These are phyloP conservation scores for Nicotiana tabacum DNA, from an alignment of 257 asterid genomes.

Conservation along the genomic window DNA sequence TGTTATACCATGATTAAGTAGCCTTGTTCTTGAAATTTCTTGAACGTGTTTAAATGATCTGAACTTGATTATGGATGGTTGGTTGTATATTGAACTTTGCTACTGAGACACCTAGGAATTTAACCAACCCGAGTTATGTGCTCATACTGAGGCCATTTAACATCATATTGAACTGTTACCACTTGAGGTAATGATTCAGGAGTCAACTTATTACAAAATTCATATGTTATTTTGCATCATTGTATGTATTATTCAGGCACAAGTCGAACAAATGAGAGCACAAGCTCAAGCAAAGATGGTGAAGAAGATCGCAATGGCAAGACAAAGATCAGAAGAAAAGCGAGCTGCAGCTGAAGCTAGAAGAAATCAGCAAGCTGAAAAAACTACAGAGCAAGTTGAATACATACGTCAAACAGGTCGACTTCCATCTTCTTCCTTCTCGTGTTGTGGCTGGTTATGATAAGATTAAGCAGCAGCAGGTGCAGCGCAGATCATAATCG, in stretches of 20 bases:
- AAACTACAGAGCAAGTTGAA: conserved; percentile 67
- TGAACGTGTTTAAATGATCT: background rate
- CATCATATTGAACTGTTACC: background rate
- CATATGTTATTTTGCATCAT: background rate
- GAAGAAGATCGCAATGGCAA: conserved; percentile 80
- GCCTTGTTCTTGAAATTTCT: background rate
- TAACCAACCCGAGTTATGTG: background rate
- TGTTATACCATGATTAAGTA: background rate
- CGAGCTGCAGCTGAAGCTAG: conserved; percentile 71
- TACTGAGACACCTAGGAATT: background rate
- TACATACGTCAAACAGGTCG: conserved; percentile 79
- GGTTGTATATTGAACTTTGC: background rate
- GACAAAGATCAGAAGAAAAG: conserved; percentile 80
- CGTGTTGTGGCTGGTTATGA: conserved; percentile 85
- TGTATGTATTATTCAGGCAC: conserved; percentile 25
- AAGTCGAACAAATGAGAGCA: conserved; percentile 78
- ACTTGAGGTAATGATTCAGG: background rate
- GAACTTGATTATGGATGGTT: background rate
- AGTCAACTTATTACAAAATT: background rate
- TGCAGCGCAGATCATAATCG: background rate
- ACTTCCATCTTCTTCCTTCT: conserved; percentile 57
- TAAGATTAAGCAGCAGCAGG: background rate
- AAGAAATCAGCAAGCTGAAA: conserved; percentile 57
- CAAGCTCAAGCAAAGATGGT: conserved; percentile 83
- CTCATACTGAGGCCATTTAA: background rate